phyloP scores from a whole-genome alignment of 179 eudicot genomes.

The Beta macrorhiza region DNA sequence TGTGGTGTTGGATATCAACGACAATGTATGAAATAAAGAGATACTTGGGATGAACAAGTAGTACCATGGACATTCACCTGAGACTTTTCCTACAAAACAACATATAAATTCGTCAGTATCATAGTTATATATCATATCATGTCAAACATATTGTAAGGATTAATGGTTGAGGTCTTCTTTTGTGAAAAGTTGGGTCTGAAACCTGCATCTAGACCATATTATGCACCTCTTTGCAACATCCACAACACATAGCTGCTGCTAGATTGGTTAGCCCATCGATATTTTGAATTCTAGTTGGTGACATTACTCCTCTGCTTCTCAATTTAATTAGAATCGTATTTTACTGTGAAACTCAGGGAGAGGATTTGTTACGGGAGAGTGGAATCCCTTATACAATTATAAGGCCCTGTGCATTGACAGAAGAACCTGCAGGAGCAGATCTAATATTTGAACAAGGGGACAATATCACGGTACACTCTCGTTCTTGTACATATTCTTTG shows the following conservation, averaged over 20 bases:
- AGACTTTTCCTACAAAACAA: neutral
- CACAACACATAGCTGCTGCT: neutral
- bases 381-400: slow-evolving; percentile 86
- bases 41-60: neutral
- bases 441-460: slow-evolving; percentile 96
- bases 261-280: neutral
- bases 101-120: neutral
- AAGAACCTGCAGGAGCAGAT: slow-evolving; percentile 98
- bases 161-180: neutral
- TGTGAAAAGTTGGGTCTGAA: neutral
- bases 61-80: neutral
- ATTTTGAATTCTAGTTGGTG: neutral
- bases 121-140: neutral
- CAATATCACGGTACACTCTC: slow-evolving; percentile 67
- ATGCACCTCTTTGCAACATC: neutral
- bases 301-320: slow-evolving; percentile 3
- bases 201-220: neutral
- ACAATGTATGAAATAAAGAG: neutral
- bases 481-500: neutral
- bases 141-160: neutral
- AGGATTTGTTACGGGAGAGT: slow-evolving; percentile 83
- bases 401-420: slow-evolving; percentile 93
- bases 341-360: slow-evolving; percentile 57
- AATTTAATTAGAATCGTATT: neutral
- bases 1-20: neutral